phyloP scores from a whole-genome alignment of 441 rosid genomes.

The Euphorbia celastroides region DNA sequence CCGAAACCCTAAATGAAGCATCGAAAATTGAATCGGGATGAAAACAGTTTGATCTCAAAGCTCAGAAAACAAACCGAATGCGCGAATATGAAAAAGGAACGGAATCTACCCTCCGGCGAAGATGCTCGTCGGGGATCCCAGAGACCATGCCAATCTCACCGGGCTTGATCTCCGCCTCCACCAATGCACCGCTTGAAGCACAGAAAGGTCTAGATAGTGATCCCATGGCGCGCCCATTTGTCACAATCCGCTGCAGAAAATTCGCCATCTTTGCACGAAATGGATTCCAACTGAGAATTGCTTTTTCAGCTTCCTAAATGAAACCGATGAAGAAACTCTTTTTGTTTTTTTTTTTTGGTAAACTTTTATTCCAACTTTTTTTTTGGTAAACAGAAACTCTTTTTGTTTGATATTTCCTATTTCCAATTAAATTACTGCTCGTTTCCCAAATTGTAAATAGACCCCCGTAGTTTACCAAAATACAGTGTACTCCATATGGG shows the following conservation, averaged over 20 bases:
- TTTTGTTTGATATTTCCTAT: too few relatives aligned
- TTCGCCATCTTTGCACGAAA: conserved; percentile 44
- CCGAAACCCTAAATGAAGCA: conserved; percentile 16
- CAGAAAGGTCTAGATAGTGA: conserved; percentile 48
- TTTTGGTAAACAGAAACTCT: too few relatives aligned
- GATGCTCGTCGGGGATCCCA: conserved; percentile 93
- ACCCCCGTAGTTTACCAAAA: not conserved
- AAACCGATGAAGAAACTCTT: not conserved
- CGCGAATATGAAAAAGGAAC: not conserved
- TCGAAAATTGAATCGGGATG: not conserved
- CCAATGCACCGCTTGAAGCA: conserved; percentile 50
- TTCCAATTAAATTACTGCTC: not conserved
- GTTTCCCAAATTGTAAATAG: not conserved
- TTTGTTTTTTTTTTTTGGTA: too few relatives aligned
- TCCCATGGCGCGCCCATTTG: conserved; percentile 33
- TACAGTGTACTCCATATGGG: not conserved
- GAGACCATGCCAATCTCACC: conserved; percentile 93
- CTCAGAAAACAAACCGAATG: not conserved
- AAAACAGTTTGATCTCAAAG: not conserved
- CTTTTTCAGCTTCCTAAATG: not conserved
- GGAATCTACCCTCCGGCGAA: conserved; percentile 45
- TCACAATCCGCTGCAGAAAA: conserved; percentile 45
- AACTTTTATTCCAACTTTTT: too few relatives aligned
- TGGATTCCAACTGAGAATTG: not conserved
- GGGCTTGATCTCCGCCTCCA: conserved; percentile 60